Evolutionary conservation across 176 grass and related monocot genomes (phyloP).

Genomic region (Musa itinerans): DNA sequence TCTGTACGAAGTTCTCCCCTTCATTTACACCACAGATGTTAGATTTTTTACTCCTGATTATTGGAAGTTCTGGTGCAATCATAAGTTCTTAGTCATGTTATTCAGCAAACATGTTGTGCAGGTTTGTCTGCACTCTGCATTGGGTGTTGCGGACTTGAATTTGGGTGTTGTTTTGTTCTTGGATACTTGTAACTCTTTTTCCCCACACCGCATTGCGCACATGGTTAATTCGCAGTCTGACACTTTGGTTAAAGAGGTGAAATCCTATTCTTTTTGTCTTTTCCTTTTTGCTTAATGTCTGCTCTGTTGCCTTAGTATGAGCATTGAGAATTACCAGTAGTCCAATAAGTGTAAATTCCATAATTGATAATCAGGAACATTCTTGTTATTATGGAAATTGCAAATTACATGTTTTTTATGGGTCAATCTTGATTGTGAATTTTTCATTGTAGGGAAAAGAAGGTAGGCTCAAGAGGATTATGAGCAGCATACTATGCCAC

Average conservation of each 20-base stretch:
- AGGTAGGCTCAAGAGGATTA: slow-evolving; percentile 39
- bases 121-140: slow-evolving; percentile 62
- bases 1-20: not conserved
- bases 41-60: not conserved
- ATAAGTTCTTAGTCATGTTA: not conserved
- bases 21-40: not conserved
- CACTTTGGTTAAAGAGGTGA: slow-evolving; percentile 35
- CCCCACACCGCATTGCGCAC: slow-evolving; percentile 41
- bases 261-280: slow-evolving; percentile 3
- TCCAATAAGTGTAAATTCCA: not conserved
- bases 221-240: slow-evolving; percentile 36
- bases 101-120: slow-evolving; percentile 21
- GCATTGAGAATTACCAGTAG: not conserved
- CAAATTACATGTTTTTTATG: not conserved
- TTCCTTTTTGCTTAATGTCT: not conserved
- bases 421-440: slow-evolving; percentile 5
- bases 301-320: not conserved
- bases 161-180: slow-evolving; percentile 61
- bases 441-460: slow-evolving; percentile 43
- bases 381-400: not conserved
- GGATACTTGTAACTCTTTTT: slow-evolving; percentile 92
- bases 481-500: slow-evolving; percentile 67
- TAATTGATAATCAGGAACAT: not conserved
- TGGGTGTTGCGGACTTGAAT: slow-evolving; percentile 40
- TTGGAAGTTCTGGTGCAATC: not conserved